Evolutionary conservation across 1,139 yeast species (phyloP).

Genomic region (Debaryomyces subglobosus): DNA sequence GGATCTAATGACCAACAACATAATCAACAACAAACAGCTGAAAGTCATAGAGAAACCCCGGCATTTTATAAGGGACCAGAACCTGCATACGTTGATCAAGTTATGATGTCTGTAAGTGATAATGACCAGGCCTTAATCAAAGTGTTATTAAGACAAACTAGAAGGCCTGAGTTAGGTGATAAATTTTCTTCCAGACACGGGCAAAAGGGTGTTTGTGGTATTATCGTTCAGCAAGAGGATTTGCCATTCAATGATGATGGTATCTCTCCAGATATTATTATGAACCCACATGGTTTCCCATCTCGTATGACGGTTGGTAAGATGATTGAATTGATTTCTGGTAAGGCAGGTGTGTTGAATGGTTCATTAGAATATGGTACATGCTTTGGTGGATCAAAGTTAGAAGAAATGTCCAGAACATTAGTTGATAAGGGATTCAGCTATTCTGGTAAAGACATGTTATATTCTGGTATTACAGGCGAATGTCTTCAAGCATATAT

Average conservation of each 20-base stretch:
- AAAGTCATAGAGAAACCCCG: constrained; percentile 87
- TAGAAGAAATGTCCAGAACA: constrained; percentile 94
- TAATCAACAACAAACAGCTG: constrained; percentile 31
- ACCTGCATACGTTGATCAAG: constrained; percentile 93
- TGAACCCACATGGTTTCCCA: constrained; percentile 99
- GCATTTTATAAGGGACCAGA: constrained; percentile 92
- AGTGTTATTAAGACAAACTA: constrained; percentile 88
- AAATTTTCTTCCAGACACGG: constrained; percentile 97
- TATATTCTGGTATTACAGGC: constrained; percentile 97
- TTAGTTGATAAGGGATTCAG: constrained; percentile 89
- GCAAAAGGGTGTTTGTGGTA: constrained; percentile 98
- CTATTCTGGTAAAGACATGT: constrained; percentile 96
- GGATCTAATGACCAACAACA: constrained; percentile 37
- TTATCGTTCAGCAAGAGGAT: constrained; percentile 94
- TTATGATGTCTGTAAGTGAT: constrained; percentile 95
- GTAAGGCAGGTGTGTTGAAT: constrained; percentile 95
- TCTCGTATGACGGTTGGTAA: constrained; percentile 99
- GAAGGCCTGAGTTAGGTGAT: constrained; percentile 98
- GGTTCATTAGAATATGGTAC: constrained; percentile 96
- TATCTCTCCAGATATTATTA: constrained; percentile 89
- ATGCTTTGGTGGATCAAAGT: constrained; percentile 94
- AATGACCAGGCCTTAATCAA: constrained; percentile 93
- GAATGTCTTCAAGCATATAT: constrained; percentile 96
- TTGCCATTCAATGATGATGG: constrained; percentile 94
- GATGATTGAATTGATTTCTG: constrained; percentile 94